Base-by-base conservation (phyloP, 306 rosid species). In the Coriaria nepalensis region DNA sequence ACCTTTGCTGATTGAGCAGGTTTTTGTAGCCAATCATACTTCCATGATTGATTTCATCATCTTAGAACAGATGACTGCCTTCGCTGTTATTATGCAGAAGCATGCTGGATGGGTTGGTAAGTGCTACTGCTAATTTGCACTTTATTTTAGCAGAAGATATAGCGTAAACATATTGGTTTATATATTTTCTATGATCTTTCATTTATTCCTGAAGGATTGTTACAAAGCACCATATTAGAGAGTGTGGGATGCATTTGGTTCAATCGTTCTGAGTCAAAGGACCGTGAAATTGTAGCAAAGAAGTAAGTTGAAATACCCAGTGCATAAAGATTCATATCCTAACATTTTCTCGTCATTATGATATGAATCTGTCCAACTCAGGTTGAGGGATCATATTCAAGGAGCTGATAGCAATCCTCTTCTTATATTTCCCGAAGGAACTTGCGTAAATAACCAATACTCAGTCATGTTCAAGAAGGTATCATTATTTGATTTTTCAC, bases 21-120 rank as follows among this genome's bases (percentile, higher is more conserved):
- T 90, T 75, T 90, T 81, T 65, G 95, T 81, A 67, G 87, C 97
- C 69, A 90, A 85, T 62, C 94, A 84, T 59, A 90, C 97, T 42
- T 90, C 95, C 59, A 90, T 90, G 95, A 90, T 84, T 67, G 95
- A 90, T 81, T 90, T 90, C 76, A 77, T 90, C 60, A 55, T 90
- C 74, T 71, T 90, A 73, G 92, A 84, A 60, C 97, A 90, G 84
- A 90, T 90, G 95, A 81, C 97, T 7, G 94, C 97, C 43, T 90
- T 90, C 73, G 93, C 97, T 66, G 97, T 84, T 44, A 90, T 90
- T 44, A 84, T 90, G 97, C 97, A 90, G 71, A 90, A 85, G 60
- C 97, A 90, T 75, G 87, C 83, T 61, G 97, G 97, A 66, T 90
- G 97, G 97, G 95, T 90, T 71, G 97, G 97, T 90, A 72, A 74